Evolutionary conservation across 768 basidiomycete species (phyloP).

Genomic region (Lentinula boryana): DNA sequence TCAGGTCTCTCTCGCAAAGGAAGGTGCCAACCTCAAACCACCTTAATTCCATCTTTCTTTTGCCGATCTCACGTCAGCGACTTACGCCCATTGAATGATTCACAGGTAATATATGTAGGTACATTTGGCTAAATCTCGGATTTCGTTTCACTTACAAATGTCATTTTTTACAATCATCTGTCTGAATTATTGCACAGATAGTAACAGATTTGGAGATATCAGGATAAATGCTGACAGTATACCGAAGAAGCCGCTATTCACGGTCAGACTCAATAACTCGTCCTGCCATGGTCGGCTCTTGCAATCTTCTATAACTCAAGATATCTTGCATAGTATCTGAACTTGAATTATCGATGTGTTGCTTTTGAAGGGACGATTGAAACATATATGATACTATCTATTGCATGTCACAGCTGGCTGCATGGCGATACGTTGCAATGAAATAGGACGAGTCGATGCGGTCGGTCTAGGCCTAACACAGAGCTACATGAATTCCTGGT

Average conservation of each 20-base stretch:
- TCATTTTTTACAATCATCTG: not conserved
- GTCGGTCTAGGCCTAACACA: no score
- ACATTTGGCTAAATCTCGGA: not conserved
- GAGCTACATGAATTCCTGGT: no score
- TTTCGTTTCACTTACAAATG: not conserved
- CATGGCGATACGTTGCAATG: not conserved
- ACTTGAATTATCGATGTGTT: not conserved
- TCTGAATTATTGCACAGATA: not conserved
- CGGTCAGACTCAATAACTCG: not conserved
- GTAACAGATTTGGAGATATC: not conserved
- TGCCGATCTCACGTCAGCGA: not conserved
- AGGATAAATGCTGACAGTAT: not conserved
- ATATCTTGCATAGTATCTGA: not conserved
- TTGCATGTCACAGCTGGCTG: not conserved
- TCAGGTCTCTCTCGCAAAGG: not conserved
- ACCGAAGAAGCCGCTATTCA: constrained; percentile 4
- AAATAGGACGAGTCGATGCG: not conserved
- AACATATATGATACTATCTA: no score
- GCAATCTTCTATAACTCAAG: not conserved
- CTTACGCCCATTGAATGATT: not conserved
- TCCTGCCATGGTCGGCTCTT: not conserved
- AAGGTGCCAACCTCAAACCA: not conserved
- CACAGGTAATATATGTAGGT: not conserved
- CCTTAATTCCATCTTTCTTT: not conserved
- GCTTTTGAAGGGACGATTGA: not conserved